Conservation (phyloP, 768 basidiomycete species). For the Fistulinella prunicolor region DNA sequence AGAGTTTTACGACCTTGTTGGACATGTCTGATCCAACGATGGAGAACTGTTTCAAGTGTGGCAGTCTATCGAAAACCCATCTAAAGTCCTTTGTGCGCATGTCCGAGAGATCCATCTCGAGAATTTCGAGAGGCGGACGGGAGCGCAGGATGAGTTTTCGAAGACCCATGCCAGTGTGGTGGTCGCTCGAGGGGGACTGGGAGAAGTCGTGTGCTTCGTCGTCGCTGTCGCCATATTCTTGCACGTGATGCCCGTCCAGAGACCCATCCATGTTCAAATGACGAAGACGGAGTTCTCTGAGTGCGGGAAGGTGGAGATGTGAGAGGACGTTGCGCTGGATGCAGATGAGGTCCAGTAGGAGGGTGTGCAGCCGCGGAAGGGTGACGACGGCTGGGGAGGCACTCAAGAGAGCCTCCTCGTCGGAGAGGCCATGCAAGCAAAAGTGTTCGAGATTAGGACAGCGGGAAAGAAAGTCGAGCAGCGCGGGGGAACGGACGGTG, state of each 20-base stretch:
- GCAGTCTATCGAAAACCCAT: constrained; percentile 60
- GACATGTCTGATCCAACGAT: constrained; percentile 85
- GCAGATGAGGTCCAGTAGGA: constrained; percentile 58
- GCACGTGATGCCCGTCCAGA: constrained; percentile 28
- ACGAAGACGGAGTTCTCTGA: constrained; percentile 59
- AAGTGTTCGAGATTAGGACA: constrained; percentile 63
- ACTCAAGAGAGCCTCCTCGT: constrained; percentile 36
- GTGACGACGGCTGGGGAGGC: constrained; percentile 39
- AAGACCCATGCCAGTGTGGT: constrained; percentile 77
- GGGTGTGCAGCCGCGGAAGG: constrained; percentile 57
- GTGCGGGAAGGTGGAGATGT: constrained; percentile 55
- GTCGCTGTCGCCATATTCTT: constrained; percentile 67
- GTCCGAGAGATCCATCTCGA: constrained; percentile 80
- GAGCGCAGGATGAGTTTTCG: constrained; percentile 60
- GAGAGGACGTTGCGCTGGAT: constrained; percentile 64
- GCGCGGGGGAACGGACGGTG: constrained; percentile 43
- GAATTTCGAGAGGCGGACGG: constrained; percentile 57
- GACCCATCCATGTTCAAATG: constrained; percentile 63
- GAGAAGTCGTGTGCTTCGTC: constrained; percentile 75
- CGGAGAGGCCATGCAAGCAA: constrained; percentile 52
- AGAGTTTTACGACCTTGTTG: constrained; percentile 59
- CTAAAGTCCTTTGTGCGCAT: constrained; percentile 81
- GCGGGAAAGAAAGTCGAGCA: constrained; percentile 58
- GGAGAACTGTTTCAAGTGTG: constrained; percentile 56
- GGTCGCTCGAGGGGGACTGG: constrained; percentile 74